These are phyloP conservation scores for Gossypium davidsonii DNA, from an alignment of 441 rosid genomes.

Conservation along the genomic window DNA sequence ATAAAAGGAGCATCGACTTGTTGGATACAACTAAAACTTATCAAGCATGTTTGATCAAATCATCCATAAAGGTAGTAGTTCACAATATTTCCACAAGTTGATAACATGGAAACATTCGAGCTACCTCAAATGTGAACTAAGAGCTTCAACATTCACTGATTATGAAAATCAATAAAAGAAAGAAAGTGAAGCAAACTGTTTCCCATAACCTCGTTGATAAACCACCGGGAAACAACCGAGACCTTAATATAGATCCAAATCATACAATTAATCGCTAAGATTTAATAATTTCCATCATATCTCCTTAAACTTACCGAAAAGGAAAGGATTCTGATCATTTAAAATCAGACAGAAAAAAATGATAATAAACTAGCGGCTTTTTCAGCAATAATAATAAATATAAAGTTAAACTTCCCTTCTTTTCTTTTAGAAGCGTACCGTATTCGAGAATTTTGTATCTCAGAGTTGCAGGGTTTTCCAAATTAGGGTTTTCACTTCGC, in stretches of 20 bases:
- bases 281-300: not conserved
- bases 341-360: not conserved
- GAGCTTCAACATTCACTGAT: too few species aligned
- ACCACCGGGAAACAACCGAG: not conserved
- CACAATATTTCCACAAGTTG: not conserved
- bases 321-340: not conserved
- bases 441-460: conserved; percentile 43
- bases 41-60: not conserved
- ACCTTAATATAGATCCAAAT: not conserved
- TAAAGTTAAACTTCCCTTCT: not conserved
- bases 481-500: conserved; percentile 59
- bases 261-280: not conserved
- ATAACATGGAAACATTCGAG: not conserved
- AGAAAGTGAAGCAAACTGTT: not conserved
- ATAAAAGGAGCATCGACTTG: not conserved
- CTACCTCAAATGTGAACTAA: too few species aligned
- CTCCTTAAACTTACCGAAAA: not conserved
- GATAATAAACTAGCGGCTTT: not conserved
- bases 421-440: conserved; percentile 29
- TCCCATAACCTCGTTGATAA: not conserved
- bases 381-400: not conserved
- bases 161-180: too few species aligned
- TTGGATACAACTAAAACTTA: not conserved
- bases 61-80: not conserved
- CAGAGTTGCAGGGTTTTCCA: conserved; percentile 31